Evolutionary conservation across 805 yeast genomes (phyloP), one percentile per base, ranked within the genome.

Genomic region (Schwanniomyces occidentalis): DNA sequence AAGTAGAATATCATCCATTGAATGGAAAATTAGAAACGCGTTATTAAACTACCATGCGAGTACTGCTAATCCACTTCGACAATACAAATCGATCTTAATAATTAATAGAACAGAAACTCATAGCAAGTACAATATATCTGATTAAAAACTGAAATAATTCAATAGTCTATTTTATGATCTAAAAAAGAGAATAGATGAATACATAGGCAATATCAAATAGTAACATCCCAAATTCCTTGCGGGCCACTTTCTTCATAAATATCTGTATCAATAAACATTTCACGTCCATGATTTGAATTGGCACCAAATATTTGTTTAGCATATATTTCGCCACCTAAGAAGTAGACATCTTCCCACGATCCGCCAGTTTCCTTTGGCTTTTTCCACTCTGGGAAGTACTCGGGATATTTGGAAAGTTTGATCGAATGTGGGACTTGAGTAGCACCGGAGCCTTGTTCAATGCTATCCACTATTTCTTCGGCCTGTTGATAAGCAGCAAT

Each of bases 381-480:
- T 62, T 90, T 90, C 97, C 97, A 91, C 46, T 87, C 95, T 1
- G 95, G 86, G 63, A 91, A 91, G 59, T 91, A 90, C 37, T 91
- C 98, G 0, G 96, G 95, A 57, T 78, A 74, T 49, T 82, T 82
- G 16, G 81, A 78, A 32, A 79, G 54, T 45, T 75, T 78, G 37
- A 90, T 74, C 9, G 80, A 69, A n/a, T 80, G 78, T 15, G 97
- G 98, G 2, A 82, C 89, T 62, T 91, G 98, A 32, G 71, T 44
- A 41, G 54, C 39, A 42, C 51, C 45, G 44, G 44, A 45, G 38
- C 63, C 49, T 2, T 51, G 42, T 42, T 62, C 67, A 30, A 44
- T 38, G 7, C 44, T 17, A 19, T 56, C 59, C 8, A 40, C 40
- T 6, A 36, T 41, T 10, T 65, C 72, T 28, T 69, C 71, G 1